These are phyloP conservation scores for Talaromyces sp. DNA, from an alignment of 2,329 filamentous ascomycete species.

Conservation along the genomic window DNA sequence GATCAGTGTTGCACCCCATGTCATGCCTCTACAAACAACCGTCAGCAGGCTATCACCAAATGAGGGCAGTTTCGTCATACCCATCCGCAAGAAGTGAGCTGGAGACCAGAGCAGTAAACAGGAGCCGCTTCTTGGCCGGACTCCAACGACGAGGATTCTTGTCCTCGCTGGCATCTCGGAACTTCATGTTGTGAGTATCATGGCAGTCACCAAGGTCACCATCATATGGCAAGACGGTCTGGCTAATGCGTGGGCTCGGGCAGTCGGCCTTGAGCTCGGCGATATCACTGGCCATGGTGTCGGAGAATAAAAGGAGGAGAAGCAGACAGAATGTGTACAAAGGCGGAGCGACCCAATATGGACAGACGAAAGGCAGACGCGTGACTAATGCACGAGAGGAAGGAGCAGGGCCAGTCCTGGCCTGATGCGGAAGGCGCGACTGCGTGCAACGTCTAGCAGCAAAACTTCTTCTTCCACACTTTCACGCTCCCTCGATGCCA, in stretches of 20 bases:
- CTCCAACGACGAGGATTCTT: constrained; percentile 26
- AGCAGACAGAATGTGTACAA: background rate
- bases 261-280: background rate
- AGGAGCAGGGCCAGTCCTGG: background rate
- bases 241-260: background rate
- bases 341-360: background rate
- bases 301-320: background rate
- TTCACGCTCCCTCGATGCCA: background rate
- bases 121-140: constrained; percentile 21
- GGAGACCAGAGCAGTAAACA: constrained; percentile 30
- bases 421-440: background rate
- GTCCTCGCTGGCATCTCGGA: constrained; percentile 15
- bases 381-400: background rate
- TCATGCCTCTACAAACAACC: constrained; percentile 26
- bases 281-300: background rate
- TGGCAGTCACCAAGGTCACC: constrained; percentile 11
- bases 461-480: background rate
- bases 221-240: constrained; percentile 9
- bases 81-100: constrained; percentile 32
- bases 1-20: constrained; percentile 35
- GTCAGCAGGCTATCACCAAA: background rate
- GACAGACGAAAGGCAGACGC: background rate
- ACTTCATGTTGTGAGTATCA: constrained; percentile 12
- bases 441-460: background rate
- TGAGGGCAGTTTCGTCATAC: constrained; percentile 16